phyloP scores from a whole-genome alignment of 345 rosid genomes.

The Aquilaria sinensis region DNA sequence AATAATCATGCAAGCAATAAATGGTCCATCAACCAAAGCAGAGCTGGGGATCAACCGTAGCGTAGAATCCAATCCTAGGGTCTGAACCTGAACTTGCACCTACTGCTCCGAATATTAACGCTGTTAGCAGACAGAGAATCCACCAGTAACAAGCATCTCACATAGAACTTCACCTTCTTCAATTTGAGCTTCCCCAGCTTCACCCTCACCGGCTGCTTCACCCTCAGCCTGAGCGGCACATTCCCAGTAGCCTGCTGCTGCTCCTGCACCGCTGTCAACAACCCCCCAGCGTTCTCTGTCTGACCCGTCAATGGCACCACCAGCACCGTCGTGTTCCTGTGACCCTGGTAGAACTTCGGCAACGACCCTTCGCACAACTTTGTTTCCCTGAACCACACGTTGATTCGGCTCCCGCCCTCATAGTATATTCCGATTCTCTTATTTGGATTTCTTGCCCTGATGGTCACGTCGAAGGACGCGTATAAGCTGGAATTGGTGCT shows the following conservation, averaged over 20 bases:
- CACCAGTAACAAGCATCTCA: constrained; percentile 52
- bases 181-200: constrained; percentile 72
- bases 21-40: no score
- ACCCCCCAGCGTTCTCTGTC: constrained; percentile 37
- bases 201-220: constrained; percentile 69
- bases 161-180: constrained; percentile 51
- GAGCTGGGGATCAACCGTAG: no score
- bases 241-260: constrained; percentile 41
- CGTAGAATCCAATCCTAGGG: constrained; percentile 17
- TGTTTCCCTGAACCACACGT: constrained; percentile 45
- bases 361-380: constrained; percentile 60
- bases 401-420: constrained; percentile 70
- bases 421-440: constrained; percentile 74
- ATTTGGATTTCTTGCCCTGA: constrained; percentile 70
- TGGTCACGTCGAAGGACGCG: constrained; percentile 52
- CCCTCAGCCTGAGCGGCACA: constrained; percentile 59
- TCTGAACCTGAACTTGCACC: constrained; percentile 58
- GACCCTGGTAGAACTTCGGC: constrained; percentile 94
- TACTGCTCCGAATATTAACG: constrained; percentile 45
- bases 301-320: constrained; percentile 47
- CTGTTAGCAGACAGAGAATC: constrained; percentile 36
- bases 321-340: constrained; percentile 66
- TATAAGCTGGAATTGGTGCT: constrained; percentile 36
- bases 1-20: no score
- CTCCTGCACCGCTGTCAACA: constrained; percentile 31